A percentile compares a stretch with the other conserved stretches of the same genome.
phyloP scores from a whole-genome alignment of 2,329 filamentous ascomycete species.

The Cyphellophora attinorum region DNA sequence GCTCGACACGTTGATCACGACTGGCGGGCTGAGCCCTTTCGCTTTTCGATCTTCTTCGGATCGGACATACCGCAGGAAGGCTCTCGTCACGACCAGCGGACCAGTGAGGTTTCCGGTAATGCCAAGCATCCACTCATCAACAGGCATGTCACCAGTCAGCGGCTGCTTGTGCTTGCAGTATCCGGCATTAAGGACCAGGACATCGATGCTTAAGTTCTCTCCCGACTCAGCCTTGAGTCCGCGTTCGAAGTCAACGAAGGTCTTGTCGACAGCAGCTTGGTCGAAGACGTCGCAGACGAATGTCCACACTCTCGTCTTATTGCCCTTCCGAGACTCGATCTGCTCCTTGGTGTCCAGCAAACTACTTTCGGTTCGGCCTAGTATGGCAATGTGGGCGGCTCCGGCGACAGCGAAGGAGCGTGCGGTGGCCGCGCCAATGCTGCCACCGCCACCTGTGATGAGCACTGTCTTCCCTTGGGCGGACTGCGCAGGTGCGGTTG shows the following conservation, averaged over 20 bases:
- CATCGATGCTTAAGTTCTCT: too few relatives aligned
- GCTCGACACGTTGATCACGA: slow-evolving; percentile 2
- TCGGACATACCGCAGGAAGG: slow-evolving; percentile 5
- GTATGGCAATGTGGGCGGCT: slow-evolving; percentile 42
- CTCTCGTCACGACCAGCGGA: slow-evolving; percentile 1
- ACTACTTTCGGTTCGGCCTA: slow-evolving; percentile 29
- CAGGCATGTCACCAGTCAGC: not conserved
- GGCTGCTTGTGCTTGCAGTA: not conserved
- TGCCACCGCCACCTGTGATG: slow-evolving; percentile 46
- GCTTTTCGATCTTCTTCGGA: too few relatives aligned
- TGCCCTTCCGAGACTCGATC: too few relatives aligned
- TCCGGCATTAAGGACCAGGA: slow-evolving; percentile 5
- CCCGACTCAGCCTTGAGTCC: too few relatives aligned
- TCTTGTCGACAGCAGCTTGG: not conserved
- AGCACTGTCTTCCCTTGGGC: slow-evolving; percentile 32
- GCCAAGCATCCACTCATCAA: slow-evolving; percentile 2
- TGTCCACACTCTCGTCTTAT: too few relatives aligned
- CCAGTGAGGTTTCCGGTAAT: slow-evolving; percentile 3
- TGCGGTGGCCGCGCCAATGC: slow-evolving; percentile 45
- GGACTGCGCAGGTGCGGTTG: too few relatives aligned
- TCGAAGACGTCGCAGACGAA: not conserved
- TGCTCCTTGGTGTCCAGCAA: not conserved
- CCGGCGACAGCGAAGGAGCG: slow-evolving; percentile 46
- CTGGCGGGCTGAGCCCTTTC: not conserved
- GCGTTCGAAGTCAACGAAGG: not conserved